These are phyloP conservation scores for Endothia cerciana DNA, from an alignment of 2,329 filamentous ascomycete genomes.

Conservation along the genomic window DNA sequence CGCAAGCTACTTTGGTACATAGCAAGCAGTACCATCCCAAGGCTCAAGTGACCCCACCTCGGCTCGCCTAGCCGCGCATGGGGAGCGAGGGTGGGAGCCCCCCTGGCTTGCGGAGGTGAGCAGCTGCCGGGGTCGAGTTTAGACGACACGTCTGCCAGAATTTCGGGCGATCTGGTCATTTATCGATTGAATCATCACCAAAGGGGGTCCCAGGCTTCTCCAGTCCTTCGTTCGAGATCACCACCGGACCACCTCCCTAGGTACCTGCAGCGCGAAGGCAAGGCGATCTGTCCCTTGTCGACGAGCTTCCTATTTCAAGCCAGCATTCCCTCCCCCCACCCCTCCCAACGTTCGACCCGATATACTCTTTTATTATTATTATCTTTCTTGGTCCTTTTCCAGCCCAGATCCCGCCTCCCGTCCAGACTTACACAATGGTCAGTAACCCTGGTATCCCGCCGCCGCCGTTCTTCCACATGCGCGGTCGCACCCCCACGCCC, in stretches of 20 bases:
- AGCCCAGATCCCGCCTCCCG: not conserved
- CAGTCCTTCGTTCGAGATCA: not conserved
- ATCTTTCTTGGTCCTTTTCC: not conserved
- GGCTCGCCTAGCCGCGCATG: slow-evolving; percentile 3
- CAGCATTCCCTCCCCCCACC: not conserved
- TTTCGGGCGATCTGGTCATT: slow-evolving; percentile 24
- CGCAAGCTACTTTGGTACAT: no score
- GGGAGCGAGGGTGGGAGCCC: not conserved
- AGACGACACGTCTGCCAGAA: slow-evolving; percentile 28
- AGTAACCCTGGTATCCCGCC: not conserved
- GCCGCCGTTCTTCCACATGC: not conserved
- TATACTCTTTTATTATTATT: not conserved
- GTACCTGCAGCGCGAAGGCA: not conserved
- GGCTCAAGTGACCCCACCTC: not conserved
- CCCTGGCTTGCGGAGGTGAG: slow-evolving; percentile 9
- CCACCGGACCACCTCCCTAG: not conserved
- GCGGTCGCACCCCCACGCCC: not conserved
- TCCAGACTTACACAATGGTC: slow-evolving; percentile 22
- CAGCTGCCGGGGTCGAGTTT: slow-evolving; percentile 17
- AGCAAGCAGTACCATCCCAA: not conserved
- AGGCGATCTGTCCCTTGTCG: slow-evolving; percentile 25
- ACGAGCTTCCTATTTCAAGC: slow-evolving; percentile 14
- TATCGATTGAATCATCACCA: not conserved
- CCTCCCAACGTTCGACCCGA: not conserved
- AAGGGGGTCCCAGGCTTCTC: not conserved